Evolutionary conservation across 192 early-diverging fungal genomes (phyloP), one percentile per base, ranked within the genome.

Genomic region (Coemansia sp.): DNA sequence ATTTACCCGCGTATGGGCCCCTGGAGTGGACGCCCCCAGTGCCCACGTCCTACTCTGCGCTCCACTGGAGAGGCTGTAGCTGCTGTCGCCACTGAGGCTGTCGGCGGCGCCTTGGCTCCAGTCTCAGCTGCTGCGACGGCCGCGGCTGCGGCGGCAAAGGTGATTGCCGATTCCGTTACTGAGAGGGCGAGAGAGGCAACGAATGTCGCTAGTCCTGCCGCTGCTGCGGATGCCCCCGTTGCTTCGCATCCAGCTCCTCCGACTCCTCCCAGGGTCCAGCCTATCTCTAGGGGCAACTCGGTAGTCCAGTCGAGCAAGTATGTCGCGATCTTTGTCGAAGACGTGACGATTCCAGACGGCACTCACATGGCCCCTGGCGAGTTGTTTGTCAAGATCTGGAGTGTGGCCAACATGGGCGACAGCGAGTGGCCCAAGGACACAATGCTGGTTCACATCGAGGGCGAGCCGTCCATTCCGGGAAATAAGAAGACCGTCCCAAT

Each of bases 331-430:
- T 91, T 91, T 77, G 84, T 92, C 60, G 88, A 90, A 44, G 89
- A 92, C 43, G 80, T 91, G 65, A 92, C 88, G 47, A 76, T 92
- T 49, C 87, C 87, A 20, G 90, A 92, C 55, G 86, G 88, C 38
- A 88, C 90, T 12, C 67, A 68, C 1, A 78, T 91, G 12, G 77
- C 69, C 15, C 80, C 88, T 10, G 82, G 79, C 38, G 84, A 87
- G 31, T 79, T 71, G 57, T 90, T 92, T 71, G 73, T 88, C 31
- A 92, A 92, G 85, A 91, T 90, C 27, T 92, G 91, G 91, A 89
- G 87, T 52, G 81, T 91, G 64, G 78, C 71, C 36, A 92, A 92
- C 72, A 71, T 85, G 68, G 90, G 91, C 43, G 60, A 71, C 38
- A 51, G 24, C 43, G 84, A 86, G 67, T 92, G 91, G 91, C 90